These are phyloP conservation scores for Candida chilensis DNA, from an alignment of 805 yeast species.

Conservation along the genomic window DNA sequence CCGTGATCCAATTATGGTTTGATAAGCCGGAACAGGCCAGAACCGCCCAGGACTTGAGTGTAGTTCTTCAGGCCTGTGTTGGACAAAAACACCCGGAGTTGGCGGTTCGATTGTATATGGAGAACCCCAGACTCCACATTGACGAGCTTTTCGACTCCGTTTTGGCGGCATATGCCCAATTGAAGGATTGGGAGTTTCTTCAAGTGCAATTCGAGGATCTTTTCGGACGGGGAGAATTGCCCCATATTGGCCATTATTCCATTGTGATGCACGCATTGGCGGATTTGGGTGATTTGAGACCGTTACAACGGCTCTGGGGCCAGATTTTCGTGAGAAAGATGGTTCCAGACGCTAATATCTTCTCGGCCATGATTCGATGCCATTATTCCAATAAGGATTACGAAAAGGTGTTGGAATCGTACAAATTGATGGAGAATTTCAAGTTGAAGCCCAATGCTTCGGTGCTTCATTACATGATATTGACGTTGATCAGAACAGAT, in stretches of 20 bases:
- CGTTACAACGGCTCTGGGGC: conserved; percentile 40
- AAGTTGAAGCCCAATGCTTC: no score
- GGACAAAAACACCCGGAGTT: no score
- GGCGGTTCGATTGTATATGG: conserved; percentile 24
- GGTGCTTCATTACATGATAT: no score
- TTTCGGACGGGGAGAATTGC: conserved; percentile 44
- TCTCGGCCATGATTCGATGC: conserved; percentile 35
- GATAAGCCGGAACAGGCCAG: no score
- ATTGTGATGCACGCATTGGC: conserved; percentile 57
- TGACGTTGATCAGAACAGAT: no score
- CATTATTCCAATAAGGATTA: conserved; percentile 24
- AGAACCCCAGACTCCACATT: conserved; percentile 28
- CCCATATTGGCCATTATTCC: conserved; percentile 46
- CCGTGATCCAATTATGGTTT: no score
- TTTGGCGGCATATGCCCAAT: conserved; percentile 32
- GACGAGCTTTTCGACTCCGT: conserved; percentile 40
- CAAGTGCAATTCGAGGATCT: conserved; percentile 48
- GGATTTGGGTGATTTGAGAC: conserved; percentile 31
- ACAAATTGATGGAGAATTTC: conserved; percentile 7
- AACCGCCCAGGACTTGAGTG: no score
- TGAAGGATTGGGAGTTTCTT: conserved; percentile 43
- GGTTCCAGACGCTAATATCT: conserved; percentile 32
- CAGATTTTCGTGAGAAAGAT: conserved; percentile 35
- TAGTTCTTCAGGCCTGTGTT: no score
- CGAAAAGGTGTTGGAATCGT: conserved; percentile 17